These are phyloP conservation scores for Fomitopsis serialis DNA, from an alignment of 768 basidiomycete genomes.

Conservation along the genomic window DNA sequence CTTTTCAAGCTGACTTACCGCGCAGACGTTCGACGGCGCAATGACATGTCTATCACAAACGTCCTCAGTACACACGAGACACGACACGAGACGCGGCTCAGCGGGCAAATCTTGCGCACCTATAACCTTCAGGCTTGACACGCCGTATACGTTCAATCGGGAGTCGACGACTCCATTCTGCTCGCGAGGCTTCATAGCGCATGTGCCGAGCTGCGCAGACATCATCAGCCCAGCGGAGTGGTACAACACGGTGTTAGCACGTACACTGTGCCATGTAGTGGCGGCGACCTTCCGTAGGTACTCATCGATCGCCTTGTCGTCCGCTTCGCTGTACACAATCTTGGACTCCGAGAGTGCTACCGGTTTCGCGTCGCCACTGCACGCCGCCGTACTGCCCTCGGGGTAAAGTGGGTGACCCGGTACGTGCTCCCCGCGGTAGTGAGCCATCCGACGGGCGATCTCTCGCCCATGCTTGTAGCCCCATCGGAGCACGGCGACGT, in stretches of 20 bases:
- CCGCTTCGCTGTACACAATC: slow-evolving; percentile 28
- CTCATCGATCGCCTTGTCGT: slow-evolving; percentile 28
- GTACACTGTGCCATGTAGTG: slow-evolving; percentile 31
- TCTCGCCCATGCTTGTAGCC: slow-evolving; percentile 54
- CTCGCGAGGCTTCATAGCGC: slow-evolving; percentile 60
- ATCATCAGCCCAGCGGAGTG: too few relatives aligned
- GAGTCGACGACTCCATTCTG: slow-evolving; percentile 58
- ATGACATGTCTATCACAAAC: too few relatives aligned
- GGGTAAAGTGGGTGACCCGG: slow-evolving; percentile 27
- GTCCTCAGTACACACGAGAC: too few relatives aligned
- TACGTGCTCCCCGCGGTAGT: slow-evolving; percentile 29
- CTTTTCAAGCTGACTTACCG: too few relatives aligned
- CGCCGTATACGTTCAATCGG: slow-evolving; percentile 56
- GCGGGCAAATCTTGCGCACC: too few relatives aligned
- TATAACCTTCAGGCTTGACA: slow-evolving; percentile 52
- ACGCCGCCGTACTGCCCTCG: slow-evolving; percentile 22
- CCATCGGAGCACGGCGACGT: slow-evolving; percentile 40
- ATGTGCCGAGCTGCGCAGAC: slow-evolving; percentile 51
- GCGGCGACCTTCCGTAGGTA: slow-evolving; percentile 19
- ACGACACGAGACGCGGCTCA: too few relatives aligned
- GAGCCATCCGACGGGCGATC: slow-evolving; percentile 46
- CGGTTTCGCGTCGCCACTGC: slow-evolving; percentile 14
- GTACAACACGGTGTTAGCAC: not conserved
- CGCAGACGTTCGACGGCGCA: too few relatives aligned
- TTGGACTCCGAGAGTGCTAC: slow-evolving; percentile 22